These are phyloP conservation scores for Marsdenia floribunda DNA, from an alignment of 257 asterid genomes.

Conservation along the genomic window DNA sequence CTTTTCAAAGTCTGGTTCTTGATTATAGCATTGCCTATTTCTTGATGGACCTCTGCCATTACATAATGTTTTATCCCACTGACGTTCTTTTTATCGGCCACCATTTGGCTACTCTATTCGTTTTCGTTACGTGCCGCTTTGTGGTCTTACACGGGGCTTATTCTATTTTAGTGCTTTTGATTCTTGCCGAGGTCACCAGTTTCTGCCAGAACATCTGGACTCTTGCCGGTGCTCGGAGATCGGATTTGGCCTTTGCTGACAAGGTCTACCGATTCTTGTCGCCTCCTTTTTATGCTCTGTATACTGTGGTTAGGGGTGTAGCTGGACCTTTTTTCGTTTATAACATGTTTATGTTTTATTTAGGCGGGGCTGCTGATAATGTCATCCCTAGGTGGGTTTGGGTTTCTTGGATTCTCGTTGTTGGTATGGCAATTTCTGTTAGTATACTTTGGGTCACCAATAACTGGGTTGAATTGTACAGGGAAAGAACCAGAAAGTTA, in stretches of 20 bases:
- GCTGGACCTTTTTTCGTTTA: slow-evolving; percentile 71
- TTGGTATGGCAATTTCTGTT: slow-evolving; percentile 60
- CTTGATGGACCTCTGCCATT: slow-evolving; percentile 80
- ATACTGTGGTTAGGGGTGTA: slow-evolving; percentile 70
- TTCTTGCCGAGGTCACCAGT: slow-evolving; percentile 88
- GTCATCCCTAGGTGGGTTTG: slow-evolving; percentile 84
- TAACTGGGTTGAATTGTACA: slow-evolving; percentile 63
- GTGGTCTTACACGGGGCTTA: slow-evolving; percentile 68
- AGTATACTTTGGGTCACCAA: slow-evolving; percentile 77
- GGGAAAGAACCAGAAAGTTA: slow-evolving; percentile 33
- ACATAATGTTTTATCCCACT: slow-evolving; percentile 54
- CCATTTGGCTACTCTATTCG: slow-evolving; percentile 81
- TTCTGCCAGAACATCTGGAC: slow-evolving; percentile 92
- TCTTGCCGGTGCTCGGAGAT: slow-evolving; percentile 54
- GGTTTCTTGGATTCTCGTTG: slow-evolving; percentile 77
- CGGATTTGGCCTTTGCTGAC: slow-evolving; percentile 58
- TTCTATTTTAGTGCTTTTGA: slow-evolving; percentile 62
- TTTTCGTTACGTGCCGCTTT: slow-evolving; percentile 79
- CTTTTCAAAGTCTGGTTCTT: slow-evolving; percentile 55
- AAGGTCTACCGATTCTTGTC: slow-evolving; percentile 50
- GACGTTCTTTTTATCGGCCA: slow-evolving; percentile 85
- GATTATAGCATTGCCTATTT: slow-evolving; percentile 91
- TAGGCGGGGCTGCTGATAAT: slow-evolving; percentile 53
- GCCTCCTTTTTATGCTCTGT: slow-evolving; percentile 76
- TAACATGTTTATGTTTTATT: slow-evolving; percentile 52